Evolutionary conservation across 306 rosid genomes (phyloP).

Genomic region (Casuarina equisetifolia): DNA sequence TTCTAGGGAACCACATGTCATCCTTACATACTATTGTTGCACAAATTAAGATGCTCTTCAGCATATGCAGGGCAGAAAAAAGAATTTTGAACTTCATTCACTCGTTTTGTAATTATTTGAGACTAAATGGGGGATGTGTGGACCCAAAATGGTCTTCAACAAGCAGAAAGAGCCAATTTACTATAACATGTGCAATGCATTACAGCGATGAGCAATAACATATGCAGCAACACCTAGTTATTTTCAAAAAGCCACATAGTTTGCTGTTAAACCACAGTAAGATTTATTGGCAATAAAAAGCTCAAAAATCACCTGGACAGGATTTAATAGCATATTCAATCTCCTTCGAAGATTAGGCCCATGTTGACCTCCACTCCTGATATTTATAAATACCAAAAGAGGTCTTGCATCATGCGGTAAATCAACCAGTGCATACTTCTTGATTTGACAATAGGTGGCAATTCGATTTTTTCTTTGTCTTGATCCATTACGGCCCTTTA

Average conservation of each 20-base stretch:
- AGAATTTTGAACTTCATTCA: background rate
- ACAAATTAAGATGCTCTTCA: background rate
- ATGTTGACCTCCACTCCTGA: conserved; percentile 72
- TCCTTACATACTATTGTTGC: background rate
- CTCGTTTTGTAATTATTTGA: background rate
- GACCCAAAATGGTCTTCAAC: conserved; percentile 5
- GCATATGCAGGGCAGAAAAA: background rate
- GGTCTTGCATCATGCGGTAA: conserved; percentile 69
- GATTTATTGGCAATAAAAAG: background rate
- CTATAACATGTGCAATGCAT: background rate
- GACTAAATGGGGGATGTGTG: background rate
- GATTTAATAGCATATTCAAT: conserved; percentile 71
- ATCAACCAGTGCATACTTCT: conserved; percentile 55
- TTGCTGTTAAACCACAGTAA: conserved; percentile 20
- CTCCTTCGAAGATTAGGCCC: conserved; percentile 71
- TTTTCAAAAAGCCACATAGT: conserved; percentile 18
- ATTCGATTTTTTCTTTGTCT: conserved; percentile 33
- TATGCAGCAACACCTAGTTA: background rate
- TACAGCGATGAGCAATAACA: background rate
- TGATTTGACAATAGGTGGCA: conserved; percentile 31
- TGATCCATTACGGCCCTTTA: conserved; percentile 30
- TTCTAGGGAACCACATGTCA: background rate
- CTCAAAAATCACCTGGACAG: conserved; percentile 59
- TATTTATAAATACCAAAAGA: conserved; percentile 70
- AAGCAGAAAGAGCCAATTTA: background rate